These are phyloP conservation scores for Hyaloscypha finlandica DNA, from an alignment of 495 filamentous ascomycete genomes.

Conservation along the genomic window DNA sequence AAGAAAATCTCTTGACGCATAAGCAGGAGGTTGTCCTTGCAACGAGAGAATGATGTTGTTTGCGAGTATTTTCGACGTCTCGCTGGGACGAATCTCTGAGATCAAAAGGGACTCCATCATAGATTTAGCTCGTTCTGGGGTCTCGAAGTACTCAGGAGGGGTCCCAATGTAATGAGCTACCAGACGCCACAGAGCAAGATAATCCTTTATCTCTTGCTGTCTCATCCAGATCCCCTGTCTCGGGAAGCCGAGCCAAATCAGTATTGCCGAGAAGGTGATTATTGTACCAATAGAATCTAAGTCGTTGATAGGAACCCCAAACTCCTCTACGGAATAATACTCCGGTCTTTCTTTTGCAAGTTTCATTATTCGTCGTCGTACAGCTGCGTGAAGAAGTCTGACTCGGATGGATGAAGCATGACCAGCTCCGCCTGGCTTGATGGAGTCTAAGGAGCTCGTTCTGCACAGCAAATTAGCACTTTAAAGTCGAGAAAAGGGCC, in stretches of 20 bases:
- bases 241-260: slow-evolving; percentile 70
- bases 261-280: slow-evolving; percentile 62
- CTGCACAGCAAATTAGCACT: neutral
- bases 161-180: slow-evolving; percentile 72
- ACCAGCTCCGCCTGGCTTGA: slow-evolving; percentile 69
- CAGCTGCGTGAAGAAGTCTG: slow-evolving; percentile 71
- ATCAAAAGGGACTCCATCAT: slow-evolving; percentile 66
- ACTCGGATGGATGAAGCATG: slow-evolving; percentile 71
- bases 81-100: slow-evolving; percentile 64
- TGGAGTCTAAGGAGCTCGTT: slow-evolving; percentile 61
- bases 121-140: slow-evolving; percentile 52
- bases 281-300: slow-evolving; percentile 74
- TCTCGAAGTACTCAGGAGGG: slow-evolving; percentile 59
- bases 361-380: slow-evolving; percentile 64
- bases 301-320: slow-evolving; percentile 73
- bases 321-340: slow-evolving; percentile 62
- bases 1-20: slow-evolving; percentile 62
- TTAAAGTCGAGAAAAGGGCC: neutral
- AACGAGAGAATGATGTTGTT: slow-evolving; percentile 74
- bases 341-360: slow-evolving; percentile 53
- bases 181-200: slow-evolving; percentile 75
- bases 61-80: slow-evolving; percentile 61
- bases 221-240: slow-evolving; percentile 69
- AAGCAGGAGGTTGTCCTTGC: slow-evolving; percentile 61
- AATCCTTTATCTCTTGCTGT: slow-evolving; percentile 65